Base-by-base conservation (phyloP, 2,329 filamentous ascomycete genomes). In the Trichoderma hamatum region DNA sequence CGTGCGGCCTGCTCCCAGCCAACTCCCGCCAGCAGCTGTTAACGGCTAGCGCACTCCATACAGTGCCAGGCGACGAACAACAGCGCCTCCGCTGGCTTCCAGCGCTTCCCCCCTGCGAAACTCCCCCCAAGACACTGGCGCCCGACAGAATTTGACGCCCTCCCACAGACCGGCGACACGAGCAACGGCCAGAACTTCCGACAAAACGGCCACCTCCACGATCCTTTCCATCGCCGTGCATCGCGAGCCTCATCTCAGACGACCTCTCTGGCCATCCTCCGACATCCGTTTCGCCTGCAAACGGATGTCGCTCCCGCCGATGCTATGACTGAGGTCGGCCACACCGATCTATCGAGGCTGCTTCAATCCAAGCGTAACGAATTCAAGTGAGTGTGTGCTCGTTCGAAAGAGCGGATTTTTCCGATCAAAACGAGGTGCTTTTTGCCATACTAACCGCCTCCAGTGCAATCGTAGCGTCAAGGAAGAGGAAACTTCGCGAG, bases 401-500 rank as follows among this genome's bases (percentile, higher is more conserved):
- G 80, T 71, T 74, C 67, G 79, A 85, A 81, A 83, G 83, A 81
- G 81, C 81, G 73, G 74, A 77, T 78, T 84, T 82, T 83, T 83
- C 81, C 82, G 82, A 84, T 84, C 74, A 76, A 74, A 79, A 80
- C 74, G 78, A 82, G 86, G 73, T 78, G 67, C 74, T 75, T 81
- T 82, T 82, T 63, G 76, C 70, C 69, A 69, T 84, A 76, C 80
- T 88, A 72, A 87, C 78, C 51, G 28, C 71, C 71, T 74, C 70
- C 78, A 91, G 89, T 82, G 85, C 87, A 87, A 90, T 91, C 86
- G 88, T 92, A 85, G 87, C 86, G 82, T 93, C 92, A 86, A 91
- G 92, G 82, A 96, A 96, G 88, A 90, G 93, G 81, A 96, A 96
- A 86, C 87, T 97, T 79, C 90, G 91, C 80, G 92, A 96, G 84